A percentile compares a stretch with the other conserved stretches of the same genome.
Conservation (phyloP, 441 rosid genomes). For the Melastoma candidum region DNA sequence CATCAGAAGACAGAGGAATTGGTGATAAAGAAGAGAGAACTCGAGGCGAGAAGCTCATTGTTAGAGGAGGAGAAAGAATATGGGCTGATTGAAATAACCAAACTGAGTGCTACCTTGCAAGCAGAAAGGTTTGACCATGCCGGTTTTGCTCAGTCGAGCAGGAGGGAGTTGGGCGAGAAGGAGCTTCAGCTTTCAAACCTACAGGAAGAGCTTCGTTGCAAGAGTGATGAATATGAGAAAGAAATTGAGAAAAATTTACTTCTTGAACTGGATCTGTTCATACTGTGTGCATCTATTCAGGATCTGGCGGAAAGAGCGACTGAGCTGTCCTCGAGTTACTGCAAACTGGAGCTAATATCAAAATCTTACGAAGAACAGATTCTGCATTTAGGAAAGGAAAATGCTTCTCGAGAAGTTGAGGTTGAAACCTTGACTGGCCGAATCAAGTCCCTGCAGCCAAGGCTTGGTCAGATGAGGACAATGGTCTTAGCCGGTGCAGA, state of each 20-base stretch:
- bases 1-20: constrained; percentile 37
- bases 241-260: constrained; percentile 50
- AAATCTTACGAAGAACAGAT: constrained; percentile 48
- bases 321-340: constrained; percentile 43
- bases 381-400: constrained; percentile 48
- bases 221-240: constrained; percentile 50
- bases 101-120: constrained; percentile 37
- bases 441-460: constrained; percentile 39
- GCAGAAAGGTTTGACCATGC: constrained; percentile 46
- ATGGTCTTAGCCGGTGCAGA: constrained; percentile 35
- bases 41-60: constrained; percentile 33
- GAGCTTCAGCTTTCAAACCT: constrained; percentile 43
- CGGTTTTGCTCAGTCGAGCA: constrained; percentile 29
- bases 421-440: constrained; percentile 39
- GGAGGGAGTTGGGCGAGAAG: constrained; percentile 38
- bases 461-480: constrained; percentile 43
- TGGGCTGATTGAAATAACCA: constrained; percentile 36
- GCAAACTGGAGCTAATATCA: constrained; percentile 46
- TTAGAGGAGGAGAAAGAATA: constrained; percentile 58
- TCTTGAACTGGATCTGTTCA: constrained; percentile 54
- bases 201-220: constrained; percentile 41
- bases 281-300: constrained; percentile 55
- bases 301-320: constrained; percentile 55
- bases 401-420: constrained; percentile 41
- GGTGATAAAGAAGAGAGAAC: constrained; percentile 34